phyloP scores from a whole-genome alignment of 768 basidiomycete genomes.

The Mycena venus region DNA sequence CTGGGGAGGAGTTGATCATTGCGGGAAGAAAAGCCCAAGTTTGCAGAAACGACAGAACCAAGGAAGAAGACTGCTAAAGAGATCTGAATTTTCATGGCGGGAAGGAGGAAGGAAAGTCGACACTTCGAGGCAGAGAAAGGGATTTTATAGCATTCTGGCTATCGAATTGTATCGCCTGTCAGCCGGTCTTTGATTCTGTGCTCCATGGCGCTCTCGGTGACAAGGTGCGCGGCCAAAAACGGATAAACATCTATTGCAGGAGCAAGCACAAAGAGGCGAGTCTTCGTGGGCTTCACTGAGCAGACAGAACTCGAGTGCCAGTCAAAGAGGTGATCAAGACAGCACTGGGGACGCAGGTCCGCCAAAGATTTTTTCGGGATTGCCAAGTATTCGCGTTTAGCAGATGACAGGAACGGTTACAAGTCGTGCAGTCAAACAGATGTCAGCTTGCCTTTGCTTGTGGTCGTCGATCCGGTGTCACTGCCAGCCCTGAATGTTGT shows the following conservation, averaged over 20 bases:
- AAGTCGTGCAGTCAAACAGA: too few species aligned
- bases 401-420: too few species aligned
- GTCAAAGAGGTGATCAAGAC: neutral
- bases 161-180: neutral
- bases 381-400: neutral
- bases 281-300: too few species aligned
- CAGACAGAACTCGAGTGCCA: too few species aligned
- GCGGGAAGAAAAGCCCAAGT: neutral
- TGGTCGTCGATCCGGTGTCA: too few species aligned
- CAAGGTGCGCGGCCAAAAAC: neutral
- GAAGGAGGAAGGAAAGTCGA: neutral
- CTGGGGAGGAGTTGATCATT: neutral
- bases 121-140: neutral
- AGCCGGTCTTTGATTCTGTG: too few species aligned
- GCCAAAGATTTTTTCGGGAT: too few species aligned
- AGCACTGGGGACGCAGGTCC: neutral
- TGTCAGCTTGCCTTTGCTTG: too few species aligned
- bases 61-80: neutral
- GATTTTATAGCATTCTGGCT: neutral
- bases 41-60: constrained; percentile 10
- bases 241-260: neutral
- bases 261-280: too few species aligned
- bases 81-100: constrained; percentile 7
- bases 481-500: too few species aligned
- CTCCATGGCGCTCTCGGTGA: neutral